Conservation (phyloP, 2,329 filamentous ascomycete genomes). For the Alternaria postmessia region DNA sequence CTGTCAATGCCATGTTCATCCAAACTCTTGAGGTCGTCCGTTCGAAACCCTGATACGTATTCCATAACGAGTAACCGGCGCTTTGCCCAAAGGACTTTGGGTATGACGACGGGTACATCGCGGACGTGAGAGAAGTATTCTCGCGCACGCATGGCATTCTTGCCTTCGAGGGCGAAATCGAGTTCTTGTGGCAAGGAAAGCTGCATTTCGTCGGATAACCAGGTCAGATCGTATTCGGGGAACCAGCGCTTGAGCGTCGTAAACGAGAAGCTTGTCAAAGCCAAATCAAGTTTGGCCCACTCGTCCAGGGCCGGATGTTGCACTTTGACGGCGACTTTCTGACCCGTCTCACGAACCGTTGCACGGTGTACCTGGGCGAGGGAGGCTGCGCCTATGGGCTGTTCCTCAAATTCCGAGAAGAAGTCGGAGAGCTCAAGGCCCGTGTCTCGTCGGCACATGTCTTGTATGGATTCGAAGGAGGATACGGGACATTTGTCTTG, state of each 20-base stretch:
- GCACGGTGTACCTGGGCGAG: constrained; percentile 94
- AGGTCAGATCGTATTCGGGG: constrained; percentile 96
- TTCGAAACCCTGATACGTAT: constrained; percentile 82
- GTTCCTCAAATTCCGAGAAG: constrained; percentile 82
- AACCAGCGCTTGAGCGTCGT: constrained; percentile 90
- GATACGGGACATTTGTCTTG: constrained; percentile 97
- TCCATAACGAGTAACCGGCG: constrained; percentile 95
- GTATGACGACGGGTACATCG: constrained; percentile 83
- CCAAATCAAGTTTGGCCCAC: constrained; percentile 88
- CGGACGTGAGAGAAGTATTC: constrained; percentile 80
- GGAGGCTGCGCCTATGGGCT: constrained; percentile 90
- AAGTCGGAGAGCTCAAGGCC: constrained; percentile 79
- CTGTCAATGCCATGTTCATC: constrained; percentile 88
- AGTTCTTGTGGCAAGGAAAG: constrained; percentile 88
- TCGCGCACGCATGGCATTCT: constrained; percentile 81
- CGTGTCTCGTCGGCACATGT: constrained; percentile 87
- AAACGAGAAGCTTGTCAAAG: constrained; percentile 88
- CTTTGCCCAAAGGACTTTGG: constrained; percentile 87
- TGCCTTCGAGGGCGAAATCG: constrained; percentile 84
- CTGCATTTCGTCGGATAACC: constrained; percentile 94
- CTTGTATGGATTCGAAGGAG: constrained; percentile 82
- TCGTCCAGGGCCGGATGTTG: constrained; percentile 90
- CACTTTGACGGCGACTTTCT: constrained; percentile 93
- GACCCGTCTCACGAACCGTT: constrained; percentile 79
- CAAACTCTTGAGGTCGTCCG: constrained; percentile 87